Evolutionary conservation across 768 basidiomycete genomes (phyloP).

Genomic region (Phaeotremella skinneri): DNA sequence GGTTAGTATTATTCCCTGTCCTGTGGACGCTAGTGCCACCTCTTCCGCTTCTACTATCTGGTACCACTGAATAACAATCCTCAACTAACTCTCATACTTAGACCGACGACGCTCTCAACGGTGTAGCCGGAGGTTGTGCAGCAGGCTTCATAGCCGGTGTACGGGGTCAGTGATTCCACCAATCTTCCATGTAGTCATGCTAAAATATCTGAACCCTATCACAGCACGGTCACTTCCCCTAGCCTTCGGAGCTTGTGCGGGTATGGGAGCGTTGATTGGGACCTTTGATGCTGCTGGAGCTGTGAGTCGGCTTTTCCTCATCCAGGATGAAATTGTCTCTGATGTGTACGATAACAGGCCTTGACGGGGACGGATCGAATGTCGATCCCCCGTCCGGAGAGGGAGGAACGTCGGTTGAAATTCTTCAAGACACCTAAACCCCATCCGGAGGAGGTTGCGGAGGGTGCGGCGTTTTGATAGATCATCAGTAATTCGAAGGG

Average conservation of each 20-base stretch:
- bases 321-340: conserved; percentile 45
- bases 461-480: not conserved
- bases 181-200: conserved; percentile 1
- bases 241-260: conserved; percentile 72
- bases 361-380: conserved; percentile 45
- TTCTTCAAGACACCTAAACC: conserved; percentile 67
- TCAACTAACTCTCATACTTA: too few relatives aligned
- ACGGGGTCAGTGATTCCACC: conserved; percentile 59
- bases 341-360: conserved; percentile 20
- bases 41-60: not conserved
- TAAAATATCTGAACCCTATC: conserved; percentile 5
- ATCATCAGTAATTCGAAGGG: not conserved
- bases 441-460: not conserved
- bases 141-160: conserved; percentile 89
- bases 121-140: conserved; percentile 82
- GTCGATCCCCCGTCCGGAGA: conserved; percentile 44
- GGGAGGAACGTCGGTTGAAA: conserved; percentile 68
- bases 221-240: conserved; percentile 79
- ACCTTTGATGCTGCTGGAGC: conserved; percentile 76
- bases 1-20: conserved; percentile 53
- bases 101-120: conserved; percentile 73
- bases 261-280: conserved; percentile 76
- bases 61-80: too few relatives aligned
- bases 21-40: not conserved
- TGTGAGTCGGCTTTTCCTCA: conserved; percentile 28